Conservation (phyloP, 2,329 filamentous ascomycete species). For the Sarocladium kiliense region DNA sequence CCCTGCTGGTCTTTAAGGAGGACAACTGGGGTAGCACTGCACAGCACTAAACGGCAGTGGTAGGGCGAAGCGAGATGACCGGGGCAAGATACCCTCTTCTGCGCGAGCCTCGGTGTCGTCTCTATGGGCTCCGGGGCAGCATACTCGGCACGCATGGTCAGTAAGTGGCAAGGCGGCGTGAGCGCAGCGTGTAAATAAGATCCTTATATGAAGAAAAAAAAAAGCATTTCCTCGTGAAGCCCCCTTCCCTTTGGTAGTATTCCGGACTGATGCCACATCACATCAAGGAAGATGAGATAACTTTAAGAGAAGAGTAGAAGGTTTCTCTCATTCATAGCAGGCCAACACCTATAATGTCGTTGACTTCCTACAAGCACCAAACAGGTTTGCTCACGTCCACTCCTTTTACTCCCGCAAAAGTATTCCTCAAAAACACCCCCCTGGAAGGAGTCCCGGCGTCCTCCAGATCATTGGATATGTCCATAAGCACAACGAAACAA, state of each 20-base stretch:
- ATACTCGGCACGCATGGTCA: too few species aligned
- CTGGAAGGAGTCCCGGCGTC: not conserved
- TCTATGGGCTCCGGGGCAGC: too few species aligned
- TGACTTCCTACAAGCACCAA: constrained; percentile 1
- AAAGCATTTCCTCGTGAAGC: too few species aligned
- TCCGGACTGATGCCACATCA: too few species aligned
- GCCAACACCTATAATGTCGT: not conserved
- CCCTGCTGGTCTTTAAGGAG: constrained; percentile 80
- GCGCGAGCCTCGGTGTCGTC: not conserved
- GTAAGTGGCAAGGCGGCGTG: too few species aligned
- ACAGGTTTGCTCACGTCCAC: not conserved
- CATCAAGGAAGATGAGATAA: not conserved
- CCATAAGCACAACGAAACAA: not conserved
- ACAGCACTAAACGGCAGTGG: constrained; percentile 17
- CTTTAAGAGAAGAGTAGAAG: not conserved
- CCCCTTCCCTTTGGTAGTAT: too few species aligned
- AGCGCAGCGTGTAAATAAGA: not conserved
- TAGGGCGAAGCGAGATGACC: not conserved
- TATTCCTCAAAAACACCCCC: not conserved
- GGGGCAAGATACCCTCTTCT: not conserved
- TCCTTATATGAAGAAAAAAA: too few species aligned
- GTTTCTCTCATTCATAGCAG: not conserved
- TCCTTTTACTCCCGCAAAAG: not conserved
- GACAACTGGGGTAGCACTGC: constrained; percentile 63
- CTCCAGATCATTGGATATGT: not conserved